phyloP scores from a whole-genome alignment of 1,284 basidiomycete species.

The Naganishia liquefaciens region DNA sequence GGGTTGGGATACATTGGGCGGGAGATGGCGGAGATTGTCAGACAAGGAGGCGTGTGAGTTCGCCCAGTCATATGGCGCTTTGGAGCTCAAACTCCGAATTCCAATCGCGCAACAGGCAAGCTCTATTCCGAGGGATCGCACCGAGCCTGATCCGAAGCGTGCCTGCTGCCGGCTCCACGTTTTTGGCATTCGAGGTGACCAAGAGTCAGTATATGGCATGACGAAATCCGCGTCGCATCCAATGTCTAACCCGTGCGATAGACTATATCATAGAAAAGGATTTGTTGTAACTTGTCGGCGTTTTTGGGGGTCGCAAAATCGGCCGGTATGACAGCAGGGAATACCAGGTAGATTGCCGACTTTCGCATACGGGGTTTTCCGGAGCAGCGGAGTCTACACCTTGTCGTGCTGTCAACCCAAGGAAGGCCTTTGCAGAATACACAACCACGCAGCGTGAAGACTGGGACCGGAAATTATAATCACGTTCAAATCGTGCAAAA shows the following conservation, averaged over 20 bases:
- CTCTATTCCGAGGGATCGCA: constrained; percentile 70
- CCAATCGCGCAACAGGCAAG: constrained; percentile 56
- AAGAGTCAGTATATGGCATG: constrained; percentile 56
- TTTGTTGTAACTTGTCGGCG: constrained; percentile 20
- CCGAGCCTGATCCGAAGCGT: constrained; percentile 74
- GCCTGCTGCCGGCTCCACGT: constrained; percentile 86
- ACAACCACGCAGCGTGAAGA: no score
- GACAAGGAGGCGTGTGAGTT: constrained; percentile 73
- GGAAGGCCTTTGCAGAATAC: no score
- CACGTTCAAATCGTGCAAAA: no score
- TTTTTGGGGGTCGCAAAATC: no score
- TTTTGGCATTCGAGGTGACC: constrained; percentile 85
- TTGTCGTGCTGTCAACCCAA: no score
- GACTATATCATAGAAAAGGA: constrained; percentile 24
- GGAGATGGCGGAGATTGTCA: constrained; percentile 68
- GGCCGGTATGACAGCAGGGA: no score
- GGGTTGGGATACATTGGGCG: constrained; percentile 73
- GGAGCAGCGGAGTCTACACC: no score
- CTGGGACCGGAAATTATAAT: no score
- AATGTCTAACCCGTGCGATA: background rate
- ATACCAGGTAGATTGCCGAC: no score
- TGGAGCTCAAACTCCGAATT: no score
- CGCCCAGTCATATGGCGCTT: constrained; percentile 18
- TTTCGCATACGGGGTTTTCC: no score
- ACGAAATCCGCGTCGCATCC: no score